phyloP scores from a whole-genome alignment of 495 filamentous ascomycete genomes.

The Penicillium cinerascens region DNA sequence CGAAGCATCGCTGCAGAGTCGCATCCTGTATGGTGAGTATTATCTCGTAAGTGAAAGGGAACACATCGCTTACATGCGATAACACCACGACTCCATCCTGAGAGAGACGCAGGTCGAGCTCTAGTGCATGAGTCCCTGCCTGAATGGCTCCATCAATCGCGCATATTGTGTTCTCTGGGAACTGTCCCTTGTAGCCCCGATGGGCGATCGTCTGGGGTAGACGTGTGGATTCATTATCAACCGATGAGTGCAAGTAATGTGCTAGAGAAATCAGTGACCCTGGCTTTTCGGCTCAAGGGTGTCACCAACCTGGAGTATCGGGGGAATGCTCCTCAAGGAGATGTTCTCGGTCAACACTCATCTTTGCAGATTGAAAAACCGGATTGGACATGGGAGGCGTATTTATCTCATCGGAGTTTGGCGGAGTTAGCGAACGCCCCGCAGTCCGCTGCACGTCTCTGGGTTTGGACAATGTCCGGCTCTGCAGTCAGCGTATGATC shows the following conservation, averaged over 20 bases:
- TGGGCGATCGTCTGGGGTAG: conserved; percentile 78
- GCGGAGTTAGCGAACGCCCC: conserved; percentile 12
- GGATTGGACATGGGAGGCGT: neutral
- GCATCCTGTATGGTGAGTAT: conserved; percentile 54
- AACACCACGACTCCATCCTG: conserved; percentile 82
- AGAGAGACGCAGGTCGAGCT: conserved; percentile 83
- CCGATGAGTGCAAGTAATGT: conserved; percentile 15
- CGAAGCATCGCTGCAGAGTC: conserved; percentile 75
- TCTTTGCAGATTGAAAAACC: neutral
- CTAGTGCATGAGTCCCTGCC: conserved; percentile 74
- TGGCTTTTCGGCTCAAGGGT: neutral
- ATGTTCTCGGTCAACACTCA: neutral
- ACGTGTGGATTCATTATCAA: neutral
- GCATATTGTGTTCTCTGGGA: conserved; percentile 81
- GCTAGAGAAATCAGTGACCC: conserved; percentile 6
- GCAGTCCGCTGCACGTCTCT: neutral
- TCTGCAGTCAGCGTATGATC: neutral
- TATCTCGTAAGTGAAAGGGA: neutral
- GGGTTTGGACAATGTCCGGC: neutral
- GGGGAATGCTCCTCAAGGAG: neutral
- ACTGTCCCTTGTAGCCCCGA: conserved; percentile 74
- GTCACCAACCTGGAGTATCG: conserved; percentile 8
- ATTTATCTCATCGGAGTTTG: conserved; percentile 9
- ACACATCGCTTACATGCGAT: conserved; percentile 62
- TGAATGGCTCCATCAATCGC: conserved; percentile 71